phyloP scores from a whole-genome alignment of 257 asterid species.

The Galeopsis tetrahit region DNA sequence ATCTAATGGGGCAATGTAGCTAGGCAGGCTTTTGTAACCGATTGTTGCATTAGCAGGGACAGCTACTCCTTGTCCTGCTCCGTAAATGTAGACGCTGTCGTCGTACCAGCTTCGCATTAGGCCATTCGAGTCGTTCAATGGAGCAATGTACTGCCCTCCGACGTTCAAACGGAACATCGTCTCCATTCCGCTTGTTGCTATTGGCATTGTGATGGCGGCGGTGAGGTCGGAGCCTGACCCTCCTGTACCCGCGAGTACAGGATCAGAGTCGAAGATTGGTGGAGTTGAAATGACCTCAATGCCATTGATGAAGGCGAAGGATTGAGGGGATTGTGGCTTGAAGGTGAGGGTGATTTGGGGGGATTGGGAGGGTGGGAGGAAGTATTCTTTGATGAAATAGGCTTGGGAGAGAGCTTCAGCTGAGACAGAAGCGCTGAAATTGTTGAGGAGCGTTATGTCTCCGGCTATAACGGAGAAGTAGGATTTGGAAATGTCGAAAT shows the following conservation, averaged over 20 bases:
- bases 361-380: constrained; percentile 45
- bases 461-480: constrained; percentile 63
- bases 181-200: constrained; percentile 52
- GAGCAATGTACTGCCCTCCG: constrained; percentile 69
- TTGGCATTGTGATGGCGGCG: constrained; percentile 40
- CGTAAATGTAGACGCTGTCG: constrained; percentile 63
- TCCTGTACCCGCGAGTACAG: constrained; percentile 48
- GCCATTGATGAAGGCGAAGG: constrained; percentile 83
- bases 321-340: constrained; percentile 49
- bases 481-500: constrained; percentile 61
- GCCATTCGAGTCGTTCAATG: constrained; percentile 66
- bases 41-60: constrained; percentile 37
- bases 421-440: constrained; percentile 72
- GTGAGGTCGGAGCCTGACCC: constrained; percentile 26
- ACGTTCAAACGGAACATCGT: constrained; percentile 75
- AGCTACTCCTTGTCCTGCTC: constrained; percentile 53
- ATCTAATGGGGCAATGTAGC: constrained; percentile 65
- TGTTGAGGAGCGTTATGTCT: constrained; percentile 54
- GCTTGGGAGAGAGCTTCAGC: constrained; percentile 87
- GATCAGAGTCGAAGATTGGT: constrained; percentile 47
- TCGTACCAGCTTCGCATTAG: constrained; percentile 91
- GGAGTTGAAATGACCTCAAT: constrained; percentile 73
- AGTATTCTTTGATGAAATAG: constrained; percentile 77
- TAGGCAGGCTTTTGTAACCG: constrained; percentile 46
- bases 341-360: constrained; percentile 57